Base-by-base conservation (phyloP, 2,329 filamentous ascomycete genomes). In the Pestalotiopsis sp. region DNA sequence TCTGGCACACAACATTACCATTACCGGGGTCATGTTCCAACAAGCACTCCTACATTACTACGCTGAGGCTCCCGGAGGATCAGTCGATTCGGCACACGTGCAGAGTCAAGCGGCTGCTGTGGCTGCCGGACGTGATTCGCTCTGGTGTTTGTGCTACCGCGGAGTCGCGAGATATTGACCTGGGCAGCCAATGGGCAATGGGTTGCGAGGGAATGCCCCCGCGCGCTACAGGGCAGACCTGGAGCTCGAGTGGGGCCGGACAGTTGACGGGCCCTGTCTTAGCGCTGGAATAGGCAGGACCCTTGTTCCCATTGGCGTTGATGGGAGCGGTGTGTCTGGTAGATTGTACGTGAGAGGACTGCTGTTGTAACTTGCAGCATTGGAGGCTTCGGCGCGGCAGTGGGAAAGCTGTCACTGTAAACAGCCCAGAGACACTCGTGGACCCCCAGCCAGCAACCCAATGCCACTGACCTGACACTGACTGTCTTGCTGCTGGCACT, bases 261-360 rank as follows among this genome's bases (percentile, higher is more conserved):
- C n/a, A 58, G 56, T 58, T 58, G 56, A 58, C 22, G 24, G 56
- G 22, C 56, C 22, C 61, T 48, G 40, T 48, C 20, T 35, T 38
- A 62, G 59, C 59, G 59, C 30, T 35, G 35, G 24, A 35, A n/a
- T 62, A 64, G 61, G 61, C n/a, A 64, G 61, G 61, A 64, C 61
- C 61, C 61, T 24, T 64, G 61, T 24, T 22, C 14, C 38, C 40
- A 22, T 39, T 26, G 22, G 40, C 38, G 20, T 52, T 64, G 4
- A 44, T 22, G 38, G 40, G 61, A 39, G 61, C 61, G 61, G 61
- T 64, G 61, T 64, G 61, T 39, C 44, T 52, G 44, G 17, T 52
- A 52, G 44, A 17, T n/a, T 17, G 14, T 52, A 52, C 44, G 17
- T 52, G n/a, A n/a, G 24, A 38, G 24, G 22, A 40, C 11, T 14